phyloP scores from a whole-genome alignment of 2,329 filamentous ascomycete genomes.

The Alternaria gansuensis region DNA sequence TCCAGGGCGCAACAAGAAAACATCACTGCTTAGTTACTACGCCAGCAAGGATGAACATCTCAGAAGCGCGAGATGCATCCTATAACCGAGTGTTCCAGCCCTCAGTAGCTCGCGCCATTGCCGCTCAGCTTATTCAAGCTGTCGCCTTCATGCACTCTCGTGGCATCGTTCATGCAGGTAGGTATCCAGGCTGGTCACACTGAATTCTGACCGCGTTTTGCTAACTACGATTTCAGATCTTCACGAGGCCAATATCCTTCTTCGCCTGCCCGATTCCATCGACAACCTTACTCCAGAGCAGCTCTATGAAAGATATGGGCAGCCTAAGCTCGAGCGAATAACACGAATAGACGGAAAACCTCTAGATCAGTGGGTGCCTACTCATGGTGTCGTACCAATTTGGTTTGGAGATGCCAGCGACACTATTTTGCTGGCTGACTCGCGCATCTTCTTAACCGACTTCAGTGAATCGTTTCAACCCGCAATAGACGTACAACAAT shows the following conservation, averaged over 20 bases:
- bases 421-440: conserved; percentile 13
- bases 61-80: conserved; percentile 21
- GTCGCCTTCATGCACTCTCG: conserved; percentile 23
- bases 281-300: conserved; percentile 11
- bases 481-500: background rate
- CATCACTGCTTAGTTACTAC: conserved; percentile 52
- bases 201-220: background rate
- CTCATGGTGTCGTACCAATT: conserved; percentile 21
- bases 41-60: conserved; percentile 40
- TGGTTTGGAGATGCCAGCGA: conserved; percentile 19
- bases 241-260: conserved; percentile 22
- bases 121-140: conserved; percentile 22
- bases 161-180: conserved; percentile 26
- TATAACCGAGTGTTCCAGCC: conserved; percentile 15
- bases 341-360: conserved; percentile 14
- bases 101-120: conserved; percentile 21
- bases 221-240: conserved; percentile 20
- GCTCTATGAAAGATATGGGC: background rate
- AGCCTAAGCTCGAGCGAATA: background rate
- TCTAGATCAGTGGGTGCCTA: conserved; percentile 24
- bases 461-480: background rate
- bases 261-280: conserved; percentile 19
- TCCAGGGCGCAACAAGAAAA: conserved; percentile 26
- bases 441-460: background rate
- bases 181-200: background rate